phyloP scores from a whole-genome alignment of 1,284 basidiomycete species.

The Sphaerobolus stellatus region DNA sequence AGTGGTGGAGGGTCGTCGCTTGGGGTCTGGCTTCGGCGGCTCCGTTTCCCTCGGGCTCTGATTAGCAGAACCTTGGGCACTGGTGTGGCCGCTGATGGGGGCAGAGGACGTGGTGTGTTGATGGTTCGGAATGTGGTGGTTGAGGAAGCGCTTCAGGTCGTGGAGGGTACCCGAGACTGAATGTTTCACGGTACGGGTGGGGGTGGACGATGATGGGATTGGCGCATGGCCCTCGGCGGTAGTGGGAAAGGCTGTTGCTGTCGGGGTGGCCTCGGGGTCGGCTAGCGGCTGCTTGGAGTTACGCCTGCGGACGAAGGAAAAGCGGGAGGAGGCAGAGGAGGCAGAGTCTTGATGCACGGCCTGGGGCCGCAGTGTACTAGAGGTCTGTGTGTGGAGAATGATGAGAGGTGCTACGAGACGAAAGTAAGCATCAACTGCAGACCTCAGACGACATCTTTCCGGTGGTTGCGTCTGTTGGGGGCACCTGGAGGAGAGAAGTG shows the following conservation, averaged over 20 bases:
- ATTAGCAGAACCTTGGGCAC: no score
- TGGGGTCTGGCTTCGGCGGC: slow-evolving; percentile 35
- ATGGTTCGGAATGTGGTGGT: slow-evolving; percentile 77
- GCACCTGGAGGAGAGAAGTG: no score
- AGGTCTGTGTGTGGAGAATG: no score
- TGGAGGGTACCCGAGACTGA: slow-evolving; percentile 60
- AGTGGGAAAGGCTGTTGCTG: not conserved
- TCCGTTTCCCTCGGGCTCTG: slow-evolving; percentile 28
- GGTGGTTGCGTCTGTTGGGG: no score
- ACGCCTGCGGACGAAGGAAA: slow-evolving; percentile 7
- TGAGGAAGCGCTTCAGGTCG: slow-evolving; percentile 90
- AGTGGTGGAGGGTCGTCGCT: slow-evolving; percentile 37
- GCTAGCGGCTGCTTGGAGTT: slow-evolving; percentile 5
- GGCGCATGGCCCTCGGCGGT: slow-evolving; percentile 18
- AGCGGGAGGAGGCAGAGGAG: not conserved
- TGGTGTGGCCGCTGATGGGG: no score
- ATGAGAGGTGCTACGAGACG: no score
- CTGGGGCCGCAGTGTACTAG: no score
- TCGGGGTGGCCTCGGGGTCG: not conserved
- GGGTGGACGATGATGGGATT: slow-evolving; percentile 36
- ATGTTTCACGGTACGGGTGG: slow-evolving; percentile 37
- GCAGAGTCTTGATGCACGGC: no score
- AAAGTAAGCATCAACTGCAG: no score
- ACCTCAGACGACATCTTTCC: no score
- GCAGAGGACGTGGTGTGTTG: slow-evolving; percentile 29